Conservation (phyloP, 805 yeast genomes). For the Zygosaccharomyces kombuchaensis region DNA sequence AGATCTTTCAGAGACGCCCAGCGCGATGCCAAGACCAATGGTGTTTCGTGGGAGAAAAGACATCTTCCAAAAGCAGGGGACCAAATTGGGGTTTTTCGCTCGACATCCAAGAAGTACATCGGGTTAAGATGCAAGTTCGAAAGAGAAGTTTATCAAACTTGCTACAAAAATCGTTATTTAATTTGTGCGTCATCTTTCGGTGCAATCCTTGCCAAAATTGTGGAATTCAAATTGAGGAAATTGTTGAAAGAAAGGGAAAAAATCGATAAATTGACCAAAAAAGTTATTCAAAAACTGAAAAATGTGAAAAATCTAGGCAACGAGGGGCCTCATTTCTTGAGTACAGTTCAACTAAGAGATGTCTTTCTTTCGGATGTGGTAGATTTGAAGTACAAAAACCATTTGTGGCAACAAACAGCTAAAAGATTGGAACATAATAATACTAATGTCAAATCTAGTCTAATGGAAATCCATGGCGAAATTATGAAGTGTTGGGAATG, state of each 20-base stretch:
- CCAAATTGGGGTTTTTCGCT: conserved; percentile 58
- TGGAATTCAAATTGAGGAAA: conserved; percentile 37
- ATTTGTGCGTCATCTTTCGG: conserved; percentile 13
- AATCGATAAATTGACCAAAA: conserved; percentile 43
- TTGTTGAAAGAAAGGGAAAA: conserved; percentile 39
- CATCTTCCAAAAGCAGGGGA: conserved; percentile 34
- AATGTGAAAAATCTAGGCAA: conserved; percentile 36
- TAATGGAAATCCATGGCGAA: conserved; percentile 79
- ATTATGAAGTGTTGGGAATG: conserved; percentile 87
- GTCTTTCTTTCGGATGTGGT: conserved; percentile 42
- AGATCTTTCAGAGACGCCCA: conserved; percentile 41
- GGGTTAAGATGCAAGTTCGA: conserved; percentile 53
- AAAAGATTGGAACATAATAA: conserved; percentile 53
- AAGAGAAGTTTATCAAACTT: conserved; percentile 44
- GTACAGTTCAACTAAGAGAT: conserved; percentile 70
- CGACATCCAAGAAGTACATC: conserved; percentile 64
- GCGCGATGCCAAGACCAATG: conserved; percentile 38
- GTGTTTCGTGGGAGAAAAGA: conserved; percentile 37
- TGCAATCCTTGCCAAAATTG: conserved; percentile 22
- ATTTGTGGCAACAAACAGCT: conserved; percentile 57
- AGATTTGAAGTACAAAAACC: conserved; percentile 35
- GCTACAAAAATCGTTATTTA: conserved; percentile 27
- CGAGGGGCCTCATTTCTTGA: conserved; percentile 41
- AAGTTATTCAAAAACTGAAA: conserved; percentile 49
- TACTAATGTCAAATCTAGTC: conserved; percentile 56